Percentiles rank a stretch among this genome's conserved stretches.
These are phyloP conservation scores for Daphne laureola DNA, from an alignment of 441 rosid species.

Conservation along the genomic window DNA sequence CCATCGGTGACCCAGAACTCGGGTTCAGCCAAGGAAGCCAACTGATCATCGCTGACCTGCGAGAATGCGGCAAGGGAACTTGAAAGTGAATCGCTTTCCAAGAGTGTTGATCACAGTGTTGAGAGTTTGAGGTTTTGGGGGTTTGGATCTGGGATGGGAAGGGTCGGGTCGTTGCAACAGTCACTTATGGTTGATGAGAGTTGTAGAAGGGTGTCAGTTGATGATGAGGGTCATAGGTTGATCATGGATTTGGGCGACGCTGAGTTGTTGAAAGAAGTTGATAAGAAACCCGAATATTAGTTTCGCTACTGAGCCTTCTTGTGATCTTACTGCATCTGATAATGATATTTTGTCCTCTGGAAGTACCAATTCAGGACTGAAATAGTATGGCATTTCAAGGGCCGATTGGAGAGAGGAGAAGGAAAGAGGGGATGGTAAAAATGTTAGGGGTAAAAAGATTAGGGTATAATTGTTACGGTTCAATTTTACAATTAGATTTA, in stretches of 20 bases:
- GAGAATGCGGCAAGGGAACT: slow-evolving; percentile 29
- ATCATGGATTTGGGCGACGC: slow-evolving; percentile 39
- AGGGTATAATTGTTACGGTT: too few species aligned
- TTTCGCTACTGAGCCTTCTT: too few species aligned
- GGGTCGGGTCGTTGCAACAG: slow-evolving; percentile 37
- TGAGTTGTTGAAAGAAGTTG: slow-evolving; percentile 18
- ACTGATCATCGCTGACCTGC: slow-evolving; percentile 58
- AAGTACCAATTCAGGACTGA: slow-evolving; percentile 44
- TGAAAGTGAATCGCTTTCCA: slow-evolving; percentile 29
- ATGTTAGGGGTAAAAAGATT: too few species aligned
- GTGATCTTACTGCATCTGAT: slow-evolving; percentile 45
- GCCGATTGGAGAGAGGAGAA: too few species aligned
- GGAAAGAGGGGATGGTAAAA: too few species aligned
- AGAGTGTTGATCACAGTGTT: slow-evolving; percentile 47
- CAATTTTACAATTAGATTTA: too few species aligned
- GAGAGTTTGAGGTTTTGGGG: slow-evolving; percentile 20
- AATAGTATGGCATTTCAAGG: slow-evolving; percentile 35
- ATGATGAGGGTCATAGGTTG: slow-evolving; percentile 29
- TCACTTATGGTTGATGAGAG: slow-evolving; percentile 37
- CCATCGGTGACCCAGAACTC: too few species aligned
- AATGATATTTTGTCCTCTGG: slow-evolving; percentile 62
- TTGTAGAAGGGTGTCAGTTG: slow-evolving; percentile 31
- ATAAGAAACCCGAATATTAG: slow-evolving; percentile 15
- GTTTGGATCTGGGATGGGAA: slow-evolving; percentile 39
- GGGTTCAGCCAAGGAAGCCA: slow-evolving; percentile 7